Evolutionary conservation across 305 asterid genomes (phyloP).

Genomic region (Ilex paraguariensis): DNA sequence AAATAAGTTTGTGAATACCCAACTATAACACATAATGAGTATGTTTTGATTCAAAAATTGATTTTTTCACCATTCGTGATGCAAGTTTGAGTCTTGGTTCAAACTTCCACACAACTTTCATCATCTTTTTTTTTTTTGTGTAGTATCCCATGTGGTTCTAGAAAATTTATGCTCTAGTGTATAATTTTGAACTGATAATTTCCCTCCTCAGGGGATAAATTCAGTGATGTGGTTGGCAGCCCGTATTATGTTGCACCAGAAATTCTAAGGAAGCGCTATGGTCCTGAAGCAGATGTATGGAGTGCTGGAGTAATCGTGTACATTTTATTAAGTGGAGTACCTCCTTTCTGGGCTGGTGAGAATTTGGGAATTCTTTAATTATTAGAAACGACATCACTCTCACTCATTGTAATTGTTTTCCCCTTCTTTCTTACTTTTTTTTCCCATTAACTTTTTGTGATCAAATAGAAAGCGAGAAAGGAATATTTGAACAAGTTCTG

Average conservation of each 20-base stretch:
- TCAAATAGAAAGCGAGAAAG: constrained; percentile 57
- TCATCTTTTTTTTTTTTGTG: too few species aligned
- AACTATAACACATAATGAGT: too few species aligned
- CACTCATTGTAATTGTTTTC: background rate
- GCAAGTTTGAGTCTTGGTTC: too few species aligned
- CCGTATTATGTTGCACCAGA: constrained; percentile 88
- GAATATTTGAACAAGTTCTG: constrained; percentile 66
- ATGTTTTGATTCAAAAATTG: too few species aligned
- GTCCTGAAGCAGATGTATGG: constrained; percentile 85
- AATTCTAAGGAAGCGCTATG: constrained; percentile 57
- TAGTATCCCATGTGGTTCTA: too few species aligned
- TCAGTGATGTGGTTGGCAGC: constrained; percentile 77
- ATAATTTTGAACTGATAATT: background rate
- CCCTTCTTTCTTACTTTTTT: background rate
- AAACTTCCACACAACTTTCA: too few species aligned
- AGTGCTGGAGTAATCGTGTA: constrained; percentile 86
- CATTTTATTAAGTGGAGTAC: constrained; percentile 66
- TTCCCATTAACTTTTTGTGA: constrained; percentile 2
- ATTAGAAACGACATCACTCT: background rate
- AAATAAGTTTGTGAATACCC: too few species aligned
- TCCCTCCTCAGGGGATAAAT: constrained; percentile 43
- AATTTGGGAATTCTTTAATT: background rate
- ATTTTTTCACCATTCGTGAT: too few species aligned
- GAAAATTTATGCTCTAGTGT: background rate
- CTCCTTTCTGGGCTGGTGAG: constrained; percentile 95